These are phyloP conservation scores for Aspergillus sp. DNA, from an alignment of 2,329 filamentous ascomycete species.

Conservation along the genomic window DNA sequence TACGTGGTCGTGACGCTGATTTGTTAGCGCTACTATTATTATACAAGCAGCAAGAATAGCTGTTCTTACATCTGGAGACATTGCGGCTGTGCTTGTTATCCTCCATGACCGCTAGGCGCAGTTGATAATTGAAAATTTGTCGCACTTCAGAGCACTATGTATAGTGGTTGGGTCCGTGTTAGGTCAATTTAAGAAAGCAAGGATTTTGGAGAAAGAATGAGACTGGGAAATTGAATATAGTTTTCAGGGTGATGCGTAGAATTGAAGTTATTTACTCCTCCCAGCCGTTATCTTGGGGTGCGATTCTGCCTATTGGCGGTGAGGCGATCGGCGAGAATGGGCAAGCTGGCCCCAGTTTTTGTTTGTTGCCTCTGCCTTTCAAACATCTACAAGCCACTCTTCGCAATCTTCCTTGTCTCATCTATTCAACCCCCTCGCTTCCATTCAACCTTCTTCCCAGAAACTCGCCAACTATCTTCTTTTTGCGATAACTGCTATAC, in stretches of 20 bases:
- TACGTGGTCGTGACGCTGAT: slow-evolving; percentile 42
- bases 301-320: slow-evolving; percentile 24
- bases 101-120: slow-evolving; percentile 12
- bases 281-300: neutral
- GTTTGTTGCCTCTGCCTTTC: slow-evolving; percentile 18
- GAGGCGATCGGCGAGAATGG: slow-evolving; percentile 21
- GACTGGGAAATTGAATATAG: neutral
- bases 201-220: neutral
- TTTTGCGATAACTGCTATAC: neutral
- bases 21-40: slow-evolving; percentile 13
- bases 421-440: neutral
- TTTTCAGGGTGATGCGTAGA: neutral
- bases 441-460: neutral
- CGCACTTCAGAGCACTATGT: neutral
- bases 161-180: neutral
- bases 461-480: neutral
- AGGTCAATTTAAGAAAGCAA: too few relatives aligned
- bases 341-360: slow-evolving; percentile 20
- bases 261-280: neutral
- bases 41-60: neutral
- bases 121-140: neutral
- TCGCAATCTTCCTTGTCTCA: neutral
- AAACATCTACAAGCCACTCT: slow-evolving; percentile 13
- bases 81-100: slow-evolving; percentile 33
- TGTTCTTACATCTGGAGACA: slow-evolving; percentile 37